Evolutionary conservation across 176 grass and related monocot species (phyloP), one percentile per base, ranked within the genome.

Genomic region (Triticum timopheevii): DNA sequence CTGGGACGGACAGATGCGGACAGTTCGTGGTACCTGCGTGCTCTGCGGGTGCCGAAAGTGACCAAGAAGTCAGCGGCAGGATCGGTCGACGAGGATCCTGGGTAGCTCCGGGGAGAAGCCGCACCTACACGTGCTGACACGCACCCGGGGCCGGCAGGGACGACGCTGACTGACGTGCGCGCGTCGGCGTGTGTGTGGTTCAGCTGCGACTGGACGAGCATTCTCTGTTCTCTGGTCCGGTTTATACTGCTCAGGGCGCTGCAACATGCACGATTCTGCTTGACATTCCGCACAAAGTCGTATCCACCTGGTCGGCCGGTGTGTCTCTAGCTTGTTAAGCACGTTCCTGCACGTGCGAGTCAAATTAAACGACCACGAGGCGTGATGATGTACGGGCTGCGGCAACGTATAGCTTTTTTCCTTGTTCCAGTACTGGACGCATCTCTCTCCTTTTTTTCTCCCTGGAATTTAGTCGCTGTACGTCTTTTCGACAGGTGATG

Each of bases 31-130:
- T 74, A 74, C 40, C 7, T 74, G 42, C n/a, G 10, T 34, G 22
- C 10, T 12, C 74, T 34, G 11, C 10, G 8, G 36, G 12, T 54
- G 69, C 45, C 17, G 44, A 49, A 27, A 74, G 76, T 17, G 69
- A 69, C 25, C 70, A 11, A 24, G 76, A 75, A 73, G 82, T 81
- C 69, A 86, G 62, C 35, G 61, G 69, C 75, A 62, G 9, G 39
- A 79, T 61, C 3, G 81, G 83, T 50, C 24, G 72, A 56, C 52
- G 52, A 56, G 17, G 52, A 59, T 9, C 56, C 56, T 7, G 19
- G 56, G 19, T 9, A 77, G 79, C 79, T 58, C 20, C 2, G 45
- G 74, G 25, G 23, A 44, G 35, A 84, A 61, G 50, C 50, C 27
- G 1, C 61, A 5, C 73, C 50, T 54, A 13, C 61, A 30, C 44